Base-by-base conservation (phyloP, 169 alveolate species). In the Cryptosporidium muris region DNA sequence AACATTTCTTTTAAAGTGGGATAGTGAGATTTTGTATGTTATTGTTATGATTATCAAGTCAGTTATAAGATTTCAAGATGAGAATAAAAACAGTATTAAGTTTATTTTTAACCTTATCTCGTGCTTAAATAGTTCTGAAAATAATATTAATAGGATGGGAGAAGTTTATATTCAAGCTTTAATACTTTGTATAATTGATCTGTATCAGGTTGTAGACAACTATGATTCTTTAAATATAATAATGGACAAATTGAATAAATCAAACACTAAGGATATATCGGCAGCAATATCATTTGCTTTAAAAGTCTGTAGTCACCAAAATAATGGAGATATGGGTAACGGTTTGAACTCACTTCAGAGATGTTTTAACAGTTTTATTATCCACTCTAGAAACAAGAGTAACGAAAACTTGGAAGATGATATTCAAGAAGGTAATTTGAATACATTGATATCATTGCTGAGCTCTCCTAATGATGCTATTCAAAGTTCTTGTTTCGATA, bases 401-500 rank as follows among this genome's bases (percentile, higher is more conserved):
- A 47, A 62, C 14, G 66, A 74, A 36, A 40, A 6, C 3, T 1
- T 37, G 36, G 48, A 74, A 11, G 34, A 60, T n/a, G 36, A 63
- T 56, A 47, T 16, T 11, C 48, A 43, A 14, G 60, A 51, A 8
- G 63, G 60, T 14, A 58, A 48, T 12, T 37, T 68, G n/a, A 51
- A 40, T 34, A 74, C 60, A 68, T 58, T 74, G 7, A 14, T 74
- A 9, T 47, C 64, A 34, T 42, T 74, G 5, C 7, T 74, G 40
- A 74, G 48, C 60, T 16, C 52, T 25, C 56, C 9, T n/a, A 68
- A 74, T 14, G 11, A 2, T 4, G 45, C 66, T 6, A 60, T 74
- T 3, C 45, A 58, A 9, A 74, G 60, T 42, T 74, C 85, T 56
- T 74, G 85, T 43, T 47, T 74, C 14, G 67, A 74, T 7, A 34